A percentile compares a stretch with the other conserved stretches of the same genome.
These are phyloP conservation scores for Nigrospora osmanthi DNA, from an alignment of 2,329 filamentous ascomycete species.

Conservation along the genomic window DNA sequence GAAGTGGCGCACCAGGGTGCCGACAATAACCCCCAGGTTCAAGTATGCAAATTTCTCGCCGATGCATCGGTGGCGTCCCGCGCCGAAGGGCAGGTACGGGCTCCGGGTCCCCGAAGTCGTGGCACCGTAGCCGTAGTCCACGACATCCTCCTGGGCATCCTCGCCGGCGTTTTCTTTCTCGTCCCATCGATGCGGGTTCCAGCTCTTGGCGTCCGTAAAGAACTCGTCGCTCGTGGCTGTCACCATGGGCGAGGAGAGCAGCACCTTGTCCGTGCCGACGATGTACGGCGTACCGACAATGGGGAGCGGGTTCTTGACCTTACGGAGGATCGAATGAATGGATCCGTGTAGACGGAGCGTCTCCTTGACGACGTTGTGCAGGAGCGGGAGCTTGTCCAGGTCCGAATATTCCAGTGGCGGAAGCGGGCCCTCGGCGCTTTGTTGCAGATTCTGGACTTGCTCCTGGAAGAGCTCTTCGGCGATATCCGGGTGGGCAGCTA, in stretches of 20 bases:
- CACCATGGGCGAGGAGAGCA: slow-evolving; percentile 35
- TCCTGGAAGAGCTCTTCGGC: slow-evolving; percentile 64
- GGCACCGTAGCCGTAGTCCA: slow-evolving; percentile 16
- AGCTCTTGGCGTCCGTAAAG: slow-evolving; percentile 47
- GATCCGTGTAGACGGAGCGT: slow-evolving; percentile 64
- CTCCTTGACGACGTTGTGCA: slow-evolving; percentile 60
- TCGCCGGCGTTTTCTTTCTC: slow-evolving; percentile 4
- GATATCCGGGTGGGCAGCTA: slow-evolving; percentile 63
- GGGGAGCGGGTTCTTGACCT: slow-evolving; percentile 62
- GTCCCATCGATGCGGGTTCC: no score
- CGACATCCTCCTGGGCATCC: neutral
- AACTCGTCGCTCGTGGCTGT: slow-evolving; percentile 34
- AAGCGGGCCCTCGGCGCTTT: no score
- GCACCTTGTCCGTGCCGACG: slow-evolving; percentile 41
- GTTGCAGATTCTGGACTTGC: no score
- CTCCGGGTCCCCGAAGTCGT: slow-evolving; percentile 24
- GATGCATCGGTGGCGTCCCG: slow-evolving; percentile 65
- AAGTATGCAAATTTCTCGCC: slow-evolving; percentile 71
- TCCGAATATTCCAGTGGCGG: slow-evolving; percentile 51
- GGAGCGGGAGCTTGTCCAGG: slow-evolving; percentile 51
- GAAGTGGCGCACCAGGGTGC: slow-evolving; percentile 53
- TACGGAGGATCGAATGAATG: slow-evolving; percentile 67
- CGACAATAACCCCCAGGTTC: slow-evolving; percentile 58
- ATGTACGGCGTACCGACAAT: slow-evolving; percentile 52
- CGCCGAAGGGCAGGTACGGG: slow-evolving; percentile 64